Evolutionary conservation across 2,329 filamentous ascomycete species (phyloP).

Genomic region (Arthroderma sp.): DNA sequence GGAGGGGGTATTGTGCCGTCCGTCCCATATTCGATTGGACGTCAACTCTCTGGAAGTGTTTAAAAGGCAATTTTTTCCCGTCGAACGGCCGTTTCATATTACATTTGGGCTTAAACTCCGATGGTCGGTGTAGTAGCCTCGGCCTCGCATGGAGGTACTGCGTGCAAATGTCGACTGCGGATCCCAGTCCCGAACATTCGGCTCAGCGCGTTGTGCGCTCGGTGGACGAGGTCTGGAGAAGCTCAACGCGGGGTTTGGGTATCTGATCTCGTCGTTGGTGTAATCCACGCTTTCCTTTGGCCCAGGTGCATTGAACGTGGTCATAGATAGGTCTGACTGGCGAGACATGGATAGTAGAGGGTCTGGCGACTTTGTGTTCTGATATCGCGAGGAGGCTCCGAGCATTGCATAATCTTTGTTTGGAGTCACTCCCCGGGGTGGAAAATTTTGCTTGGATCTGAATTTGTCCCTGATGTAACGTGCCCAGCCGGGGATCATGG

Average conservation of each 20-base stretch:
- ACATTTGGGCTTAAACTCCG: neutral
- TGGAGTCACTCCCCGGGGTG: conserved; percentile 52
- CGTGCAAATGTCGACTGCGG: conserved; percentile 27
- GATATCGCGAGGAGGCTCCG: conserved; percentile 16
- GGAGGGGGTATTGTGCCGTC: neutral
- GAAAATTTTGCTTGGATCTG: conserved; percentile 59
- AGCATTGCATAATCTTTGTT: conserved; percentile 73
- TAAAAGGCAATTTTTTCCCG: neutral
- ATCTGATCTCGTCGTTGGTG: conserved; percentile 35
- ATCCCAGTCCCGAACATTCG: conserved; percentile 25
- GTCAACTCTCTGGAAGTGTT: neutral
- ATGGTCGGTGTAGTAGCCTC: neutral
- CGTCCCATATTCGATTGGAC: neutral
- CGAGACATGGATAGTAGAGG: conserved; percentile 21
- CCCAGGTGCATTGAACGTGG: conserved; percentile 14
- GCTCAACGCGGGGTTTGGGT: conserved; percentile 37
- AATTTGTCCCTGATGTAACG: conserved; percentile 48
- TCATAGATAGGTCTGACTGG: conserved; percentile 17
- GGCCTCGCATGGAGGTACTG: neutral
- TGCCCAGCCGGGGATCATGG: conserved; percentile 77
- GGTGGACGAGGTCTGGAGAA: conserved; percentile 39
- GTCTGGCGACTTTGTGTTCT: conserved; percentile 25
- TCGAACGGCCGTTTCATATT: neutral
- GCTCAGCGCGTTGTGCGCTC: conserved; percentile 17
- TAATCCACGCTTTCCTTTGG: conserved; percentile 20